These are phyloP conservation scores for Lactarius tabidus DNA, from an alignment of 768 basidiomycete species.

Conservation along the genomic window DNA sequence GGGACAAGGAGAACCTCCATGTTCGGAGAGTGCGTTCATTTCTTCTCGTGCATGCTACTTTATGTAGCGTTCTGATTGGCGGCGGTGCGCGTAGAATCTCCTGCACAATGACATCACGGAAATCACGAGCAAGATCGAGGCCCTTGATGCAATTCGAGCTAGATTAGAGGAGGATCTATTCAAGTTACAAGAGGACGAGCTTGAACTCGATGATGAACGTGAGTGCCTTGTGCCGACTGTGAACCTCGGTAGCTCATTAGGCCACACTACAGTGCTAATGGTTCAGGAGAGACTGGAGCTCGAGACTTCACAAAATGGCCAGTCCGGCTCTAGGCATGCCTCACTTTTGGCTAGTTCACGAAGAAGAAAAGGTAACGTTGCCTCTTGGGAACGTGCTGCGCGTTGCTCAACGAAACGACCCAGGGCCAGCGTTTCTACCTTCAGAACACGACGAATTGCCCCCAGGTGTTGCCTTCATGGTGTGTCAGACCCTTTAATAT, in stretches of 20 bases:
- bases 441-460: conserved; percentile 97
- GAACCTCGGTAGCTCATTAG: conserved; percentile 11
- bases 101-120: conserved; percentile 84
- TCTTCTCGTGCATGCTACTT: conserved; percentile 5
- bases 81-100: conserved; percentile 52
- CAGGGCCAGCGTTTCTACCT: conserved; percentile 92
- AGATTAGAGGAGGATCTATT: conserved; percentile 81
- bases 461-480: conserved; percentile 95
- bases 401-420: conserved; percentile 4
- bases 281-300: conserved; percentile 80
- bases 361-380: conserved; percentile 55
- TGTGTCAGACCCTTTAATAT: conserved; percentile 33
- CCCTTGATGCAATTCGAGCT: conserved; percentile 72
- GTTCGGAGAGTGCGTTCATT: conserved; percentile 63
- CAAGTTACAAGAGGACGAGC: conserved; percentile 88
- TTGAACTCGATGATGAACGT: conserved; percentile 97
- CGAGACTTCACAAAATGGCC: conserved; percentile 46
- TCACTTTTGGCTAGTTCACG: conserved; percentile 55
- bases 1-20: conserved; percentile 90
- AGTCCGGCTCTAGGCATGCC: conserved; percentile 36
- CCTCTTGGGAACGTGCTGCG: neutral
- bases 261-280: conserved; percentile 67
- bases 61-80: neutral
- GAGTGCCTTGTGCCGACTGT: conserved; percentile 32
- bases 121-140: conserved; percentile 85